Conservation (phyloP, 768 basidiomycete species). For the Pleurotus citrinopileatus region DNA sequence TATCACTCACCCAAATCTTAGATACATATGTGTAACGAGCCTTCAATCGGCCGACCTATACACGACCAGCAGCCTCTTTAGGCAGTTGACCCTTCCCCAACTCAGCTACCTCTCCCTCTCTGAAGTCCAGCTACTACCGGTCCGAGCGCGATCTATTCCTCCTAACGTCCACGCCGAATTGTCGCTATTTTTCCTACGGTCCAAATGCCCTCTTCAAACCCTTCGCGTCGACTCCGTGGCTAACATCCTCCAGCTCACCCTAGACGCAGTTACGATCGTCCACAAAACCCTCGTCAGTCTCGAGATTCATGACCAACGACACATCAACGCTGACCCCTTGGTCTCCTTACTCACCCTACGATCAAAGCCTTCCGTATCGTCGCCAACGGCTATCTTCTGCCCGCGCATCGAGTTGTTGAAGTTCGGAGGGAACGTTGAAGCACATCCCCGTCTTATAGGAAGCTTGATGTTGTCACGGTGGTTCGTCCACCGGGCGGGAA, state of each 20-base stretch:
- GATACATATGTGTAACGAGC: background rate
- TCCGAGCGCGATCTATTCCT: background rate
- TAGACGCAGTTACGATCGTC: background rate
- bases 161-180: background rate
- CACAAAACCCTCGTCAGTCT: background rate
- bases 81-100: background rate
- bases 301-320: background rate
- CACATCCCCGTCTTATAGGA: background rate
- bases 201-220: conserved; percentile 3
- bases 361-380: background rate
- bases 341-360: background rate
- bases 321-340: background rate
- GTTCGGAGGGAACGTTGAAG: conserved; percentile 1
- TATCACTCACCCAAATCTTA: conserved; percentile 2
- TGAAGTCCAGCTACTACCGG: background rate
- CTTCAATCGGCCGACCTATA: background rate
- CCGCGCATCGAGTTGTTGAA: background rate
- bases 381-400: background rate
- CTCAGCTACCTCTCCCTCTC: background rate
- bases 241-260: background rate
- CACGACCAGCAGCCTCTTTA: background rate
- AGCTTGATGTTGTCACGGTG: conserved; percentile 3
- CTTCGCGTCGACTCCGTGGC: conserved; percentile 12
- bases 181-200: conserved; percentile 3
- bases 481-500: background rate